A percentile compares a stretch with the other conserved stretches of the same genome.
Evolutionary conservation across 768 basidiomycete genomes (phyloP).

Genomic region (Agrocybe pediades): DNA sequence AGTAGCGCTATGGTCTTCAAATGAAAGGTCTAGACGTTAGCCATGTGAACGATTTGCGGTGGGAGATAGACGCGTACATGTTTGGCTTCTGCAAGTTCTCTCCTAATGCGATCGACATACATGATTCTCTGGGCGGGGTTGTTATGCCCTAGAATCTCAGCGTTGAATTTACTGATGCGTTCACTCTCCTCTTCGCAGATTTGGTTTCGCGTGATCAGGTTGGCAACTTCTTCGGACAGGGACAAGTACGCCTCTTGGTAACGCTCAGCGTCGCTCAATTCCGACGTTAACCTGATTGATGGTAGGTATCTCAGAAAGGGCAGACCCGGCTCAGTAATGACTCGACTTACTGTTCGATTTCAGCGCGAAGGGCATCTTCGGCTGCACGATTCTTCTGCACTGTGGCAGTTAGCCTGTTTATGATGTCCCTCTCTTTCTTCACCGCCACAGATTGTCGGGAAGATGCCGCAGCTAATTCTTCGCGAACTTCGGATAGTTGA

Average conservation of each 20-base stretch:
- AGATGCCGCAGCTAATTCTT: conserved; percentile 28
- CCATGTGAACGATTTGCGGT: neutral
- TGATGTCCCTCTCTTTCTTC: conserved; percentile 47
- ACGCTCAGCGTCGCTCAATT: conserved; percentile 59
- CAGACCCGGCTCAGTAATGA: too few species aligned
- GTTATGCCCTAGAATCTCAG: conserved; percentile 80
- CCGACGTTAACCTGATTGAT: conserved; percentile 39
- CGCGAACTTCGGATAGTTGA: conserved; percentile 20
- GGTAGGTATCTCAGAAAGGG: too few species aligned
- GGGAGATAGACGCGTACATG: conserved; percentile 57
- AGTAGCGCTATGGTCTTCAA: conserved; percentile 50
- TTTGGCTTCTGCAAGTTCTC: conserved; percentile 79
- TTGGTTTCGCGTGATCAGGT: conserved; percentile 68
- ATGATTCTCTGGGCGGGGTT: conserved; percentile 86
- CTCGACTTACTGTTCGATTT: conserved; percentile 64
- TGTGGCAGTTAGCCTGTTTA: conserved; percentile 48
- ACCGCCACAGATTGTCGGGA: conserved; percentile 36
- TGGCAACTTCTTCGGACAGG: conserved; percentile 62
- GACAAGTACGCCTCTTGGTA: conserved; percentile 75
- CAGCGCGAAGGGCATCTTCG: conserved; percentile 68
- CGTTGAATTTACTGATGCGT: conserved; percentile 78
- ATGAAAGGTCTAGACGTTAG: too few species aligned
- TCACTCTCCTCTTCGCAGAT: conserved; percentile 81
- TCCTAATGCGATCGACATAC: conserved; percentile 83
- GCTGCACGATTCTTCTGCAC: conserved; percentile 60